Evolutionary conservation across 1,139 yeast species (phyloP).

Genomic region (Hyphopichia wangnamkhiaoensis): DNA sequence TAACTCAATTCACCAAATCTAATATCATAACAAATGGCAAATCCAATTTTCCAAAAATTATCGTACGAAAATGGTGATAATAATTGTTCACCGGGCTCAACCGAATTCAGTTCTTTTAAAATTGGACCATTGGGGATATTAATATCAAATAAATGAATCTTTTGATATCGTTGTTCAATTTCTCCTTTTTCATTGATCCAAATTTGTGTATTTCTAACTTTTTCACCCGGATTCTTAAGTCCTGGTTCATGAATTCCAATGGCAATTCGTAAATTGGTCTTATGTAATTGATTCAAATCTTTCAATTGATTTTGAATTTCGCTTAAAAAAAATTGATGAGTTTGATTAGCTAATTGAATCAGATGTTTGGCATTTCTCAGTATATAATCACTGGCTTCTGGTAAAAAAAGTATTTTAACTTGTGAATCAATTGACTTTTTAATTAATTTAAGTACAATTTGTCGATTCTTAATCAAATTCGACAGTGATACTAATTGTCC

Average conservation of each 20-base stretch:
- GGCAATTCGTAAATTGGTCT: slow-evolving; percentile 30
- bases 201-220: slow-evolving; percentile 70
- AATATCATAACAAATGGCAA: slow-evolving; percentile 83
- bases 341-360: slow-evolving; percentile 52
- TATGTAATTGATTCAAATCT: slow-evolving; percentile 7
- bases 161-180: slow-evolving; percentile 70
- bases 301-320: slow-evolving; percentile 51
- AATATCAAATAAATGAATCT: slow-evolving; percentile 87
- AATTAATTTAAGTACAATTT: slow-evolving; percentile 57
- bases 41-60: slow-evolving; percentile 58
- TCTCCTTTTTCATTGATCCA: slow-evolving; percentile 70
- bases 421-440: slow-evolving; percentile 58
- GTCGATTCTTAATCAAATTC: slow-evolving; percentile 58
- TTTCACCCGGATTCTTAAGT: slow-evolving; percentile 16
- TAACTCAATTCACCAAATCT: slow-evolving; percentile 84
- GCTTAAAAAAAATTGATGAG: slow-evolving; percentile 53
- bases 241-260: slow-evolving; percentile 85
- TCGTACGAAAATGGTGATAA: slow-evolving; percentile 49
- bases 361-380: slow-evolving; percentile 72
- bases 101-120: slow-evolving; percentile 72
- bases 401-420: slow-evolving; percentile 73
- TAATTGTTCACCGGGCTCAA: slow-evolving; percentile 70
- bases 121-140: slow-evolving; percentile 76
- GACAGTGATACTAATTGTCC: slow-evolving; percentile 86
- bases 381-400: slow-evolving; percentile 91